Evolutionary conservation across 2,329 filamentous ascomycete genomes (phyloP), one percentile per base, ranked within the genome.

Genomic region (Aspergillus sergii): DNA sequence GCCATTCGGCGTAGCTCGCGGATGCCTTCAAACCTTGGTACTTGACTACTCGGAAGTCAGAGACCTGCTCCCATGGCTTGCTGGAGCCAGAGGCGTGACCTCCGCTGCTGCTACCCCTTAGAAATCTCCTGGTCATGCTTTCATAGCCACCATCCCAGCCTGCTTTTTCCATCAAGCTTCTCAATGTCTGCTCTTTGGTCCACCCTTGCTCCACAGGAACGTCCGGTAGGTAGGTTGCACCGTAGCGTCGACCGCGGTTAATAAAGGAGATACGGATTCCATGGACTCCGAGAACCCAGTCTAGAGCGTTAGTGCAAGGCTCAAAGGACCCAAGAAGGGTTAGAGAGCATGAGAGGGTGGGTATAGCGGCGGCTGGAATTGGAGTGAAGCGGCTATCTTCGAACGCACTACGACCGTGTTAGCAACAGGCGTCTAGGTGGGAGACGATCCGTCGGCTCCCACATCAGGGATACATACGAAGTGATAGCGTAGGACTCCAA

Each of bases 181-280:
- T 85, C 3, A 99, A 78, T 0, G 94, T 92, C 83, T 98, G 92
- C 75, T 98, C 94, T 78, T 95, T 94, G 12, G 86, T 92, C 95
- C 95, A 99, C 19, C 92, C 94, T 76, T 98, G 95, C 82, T 99
- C 95, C 1, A 86, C 82, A 11, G 94, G 91, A 7, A 99, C 93
- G 75, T 97, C 92, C 0, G 95, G 95, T 16, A 99, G 85, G 73
- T 98, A 99, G 0, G 95, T 97, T 0, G 93, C 87, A 19, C 93
- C 92, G 74, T 92, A 93, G 54, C 91, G 87, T 57, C 88, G 85
- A 19, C 88, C 88, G 68, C 88, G 85, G 69, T 92, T 84, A n/a
- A 84, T 83, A 79, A 99, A 98, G 57, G 88, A 90, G 69, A 99
- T 93, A 50, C 93, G 88, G 56, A 98, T 83, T 3, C 95, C 95